phyloP scores from a whole-genome alignment of 192 early-diverging fungal species.

The Coemansia sp. region DNA sequence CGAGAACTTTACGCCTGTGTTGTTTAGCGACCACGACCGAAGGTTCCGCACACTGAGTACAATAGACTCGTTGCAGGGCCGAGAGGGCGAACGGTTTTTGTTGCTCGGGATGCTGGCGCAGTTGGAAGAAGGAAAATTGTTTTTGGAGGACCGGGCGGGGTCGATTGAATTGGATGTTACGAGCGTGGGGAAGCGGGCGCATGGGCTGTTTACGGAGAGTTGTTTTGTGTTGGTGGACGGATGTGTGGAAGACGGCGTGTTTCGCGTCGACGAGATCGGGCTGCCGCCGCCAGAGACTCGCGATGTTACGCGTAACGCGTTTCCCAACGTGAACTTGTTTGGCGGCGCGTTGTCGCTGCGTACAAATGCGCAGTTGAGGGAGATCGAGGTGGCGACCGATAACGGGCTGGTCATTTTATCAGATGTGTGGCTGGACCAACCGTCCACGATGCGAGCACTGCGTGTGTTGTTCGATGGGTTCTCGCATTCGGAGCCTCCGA shows the following conservation, averaged over 20 bases:
- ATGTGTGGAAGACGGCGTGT: constrained; percentile 67
- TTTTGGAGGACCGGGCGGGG: constrained; percentile 81
- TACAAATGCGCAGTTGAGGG: constrained; percentile 49
- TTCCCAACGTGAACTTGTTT: constrained; percentile 48
- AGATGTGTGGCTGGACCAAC: constrained; percentile 85
- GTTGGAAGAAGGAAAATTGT: constrained; percentile 75
- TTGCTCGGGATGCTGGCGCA: constrained; percentile 88
- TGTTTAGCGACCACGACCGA: constrained; percentile 55
- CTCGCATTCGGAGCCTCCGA: constrained; percentile 61
- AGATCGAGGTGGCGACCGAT: constrained; percentile 57
- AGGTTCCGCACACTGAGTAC: constrained; percentile 54
- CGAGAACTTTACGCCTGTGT: constrained; percentile 70
- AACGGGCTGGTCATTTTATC: constrained; percentile 78
- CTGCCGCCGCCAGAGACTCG: constrained; percentile 73
- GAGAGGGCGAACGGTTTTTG: constrained; percentile 64
- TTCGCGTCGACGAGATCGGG: constrained; percentile 69
- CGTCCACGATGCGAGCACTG: constrained; percentile 72
- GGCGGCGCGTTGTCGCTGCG: constrained; percentile 41
- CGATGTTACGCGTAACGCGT: constrained; percentile 32
- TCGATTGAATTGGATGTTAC: constrained; percentile 74
- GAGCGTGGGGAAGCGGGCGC: constrained; percentile 48
- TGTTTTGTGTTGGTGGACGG: constrained; percentile 88
- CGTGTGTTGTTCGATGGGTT: constrained; percentile 75
- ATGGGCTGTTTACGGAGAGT: constrained; percentile 81
- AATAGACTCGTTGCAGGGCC: constrained; percentile 79